Evolutionary conservation across 1,284 basidiomycete species (phyloP).

Genomic region (Rhodofomes roseus): DNA sequence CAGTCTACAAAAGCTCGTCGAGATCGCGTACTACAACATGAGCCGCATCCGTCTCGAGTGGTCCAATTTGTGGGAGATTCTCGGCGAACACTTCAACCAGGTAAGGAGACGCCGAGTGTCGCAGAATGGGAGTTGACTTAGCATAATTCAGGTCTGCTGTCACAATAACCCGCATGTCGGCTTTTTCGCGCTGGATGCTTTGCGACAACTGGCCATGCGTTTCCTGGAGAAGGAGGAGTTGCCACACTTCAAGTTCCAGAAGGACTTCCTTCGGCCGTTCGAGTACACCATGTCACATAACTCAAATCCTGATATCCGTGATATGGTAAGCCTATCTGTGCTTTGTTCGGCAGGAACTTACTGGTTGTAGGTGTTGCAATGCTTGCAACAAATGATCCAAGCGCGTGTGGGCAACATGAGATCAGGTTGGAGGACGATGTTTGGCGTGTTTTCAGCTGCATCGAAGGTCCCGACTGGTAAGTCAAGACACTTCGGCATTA

Average conservation of each 20-base stretch:
- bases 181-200: slow-evolving; percentile 95
- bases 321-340: slow-evolving; percentile 69
- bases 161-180: slow-evolving; percentile 97
- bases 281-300: slow-evolving; percentile 99
- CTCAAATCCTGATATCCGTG: slow-evolving; percentile 90
- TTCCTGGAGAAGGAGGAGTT: slow-evolving; percentile 99
- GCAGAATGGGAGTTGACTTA: neutral
- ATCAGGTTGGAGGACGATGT: slow-evolving; percentile 99
- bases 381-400: slow-evolving; percentile 99
- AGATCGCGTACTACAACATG: slow-evolving; percentile 99
- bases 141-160: slow-evolving; percentile 80
- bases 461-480: slow-evolving; percentile 89
- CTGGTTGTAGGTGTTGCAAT: slow-evolving; percentile 78
- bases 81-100: slow-evolving; percentile 99
- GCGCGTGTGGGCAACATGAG: slow-evolving; percentile 92
- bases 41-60: slow-evolving; percentile 96
- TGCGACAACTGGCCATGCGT: slow-evolving; percentile 98
- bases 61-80: slow-evolving; percentile 97
- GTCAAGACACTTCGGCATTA: slow-evolving; percentile 13
- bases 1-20: slow-evolving; percentile 97
- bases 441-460: slow-evolving; percentile 95
- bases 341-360: neutral
- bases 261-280: slow-evolving; percentile 98
- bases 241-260: slow-evolving; percentile 98
- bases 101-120: slow-evolving; percentile 37